Conservation (phyloP, 1,284 basidiomycete species). For the Cutaneotrichosporon cavernicola region DNA sequence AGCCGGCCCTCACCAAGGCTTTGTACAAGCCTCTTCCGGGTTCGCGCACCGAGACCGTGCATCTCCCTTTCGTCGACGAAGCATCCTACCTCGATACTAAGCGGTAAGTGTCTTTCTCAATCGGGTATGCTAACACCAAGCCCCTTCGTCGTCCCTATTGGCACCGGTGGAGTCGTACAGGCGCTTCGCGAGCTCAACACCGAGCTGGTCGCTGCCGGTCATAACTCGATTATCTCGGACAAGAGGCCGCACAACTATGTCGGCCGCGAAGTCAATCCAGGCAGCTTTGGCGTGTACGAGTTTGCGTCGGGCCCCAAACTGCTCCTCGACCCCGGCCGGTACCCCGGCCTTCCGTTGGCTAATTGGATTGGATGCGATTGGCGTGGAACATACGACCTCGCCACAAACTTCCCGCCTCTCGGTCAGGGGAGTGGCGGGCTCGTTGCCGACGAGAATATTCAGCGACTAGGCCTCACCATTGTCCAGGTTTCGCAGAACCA, state of each 20-base stretch:
- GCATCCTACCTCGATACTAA: conserved; percentile 14
- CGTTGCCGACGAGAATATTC: conserved; percentile 15
- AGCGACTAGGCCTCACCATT: conserved; percentile 22
- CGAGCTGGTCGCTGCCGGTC: conserved; percentile 13
- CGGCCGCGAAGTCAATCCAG: conserved; percentile 24
- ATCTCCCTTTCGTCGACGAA: conserved; percentile 23
- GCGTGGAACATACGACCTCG: conserved; percentile 18
- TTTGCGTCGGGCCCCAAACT: conserved; percentile 21
- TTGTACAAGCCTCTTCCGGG: background rate
- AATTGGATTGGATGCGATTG: conserved; percentile 24
- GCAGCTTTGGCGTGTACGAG: conserved; percentile 24
- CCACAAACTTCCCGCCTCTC: conserved; percentile 24
- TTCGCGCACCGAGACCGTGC: background rate
- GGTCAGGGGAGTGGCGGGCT: background rate
- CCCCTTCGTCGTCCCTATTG: conserved; percentile 19
- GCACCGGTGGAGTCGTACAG: conserved; percentile 17
- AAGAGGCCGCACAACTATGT: conserved; percentile 20
- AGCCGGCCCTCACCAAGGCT: too few relatives aligned
- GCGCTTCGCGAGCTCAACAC: conserved; percentile 19
- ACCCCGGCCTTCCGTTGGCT: conserved; percentile 19
- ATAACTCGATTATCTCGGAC: conserved; percentile 16
- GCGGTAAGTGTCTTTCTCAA: too few relatives aligned
- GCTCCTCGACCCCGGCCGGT: conserved; percentile 22
- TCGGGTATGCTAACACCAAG: conserved; percentile 9
- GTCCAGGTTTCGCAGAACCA: conserved; percentile 26